Conservation (phyloP, 1,284 basidiomycete genomes). For the Tylopilus sp. region DNA sequence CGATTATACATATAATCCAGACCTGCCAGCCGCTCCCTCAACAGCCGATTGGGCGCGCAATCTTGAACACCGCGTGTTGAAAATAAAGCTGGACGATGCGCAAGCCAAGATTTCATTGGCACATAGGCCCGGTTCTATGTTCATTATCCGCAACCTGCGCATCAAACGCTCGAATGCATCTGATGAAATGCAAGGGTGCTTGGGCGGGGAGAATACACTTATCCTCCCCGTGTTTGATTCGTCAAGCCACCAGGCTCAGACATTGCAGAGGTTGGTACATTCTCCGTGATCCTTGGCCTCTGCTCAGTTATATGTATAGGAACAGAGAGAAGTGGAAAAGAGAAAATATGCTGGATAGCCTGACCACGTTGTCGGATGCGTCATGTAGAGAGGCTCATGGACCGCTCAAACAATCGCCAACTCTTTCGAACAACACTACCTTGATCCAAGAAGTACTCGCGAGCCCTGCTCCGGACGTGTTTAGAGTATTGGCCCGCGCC, state of each 20-base stretch:
- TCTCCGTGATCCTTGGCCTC: neutral
- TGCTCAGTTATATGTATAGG: slow-evolving; percentile 15
- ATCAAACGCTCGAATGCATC: slow-evolving; percentile 33
- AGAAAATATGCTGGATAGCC: slow-evolving; percentile 17
- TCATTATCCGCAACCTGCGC: slow-evolving; percentile 49
- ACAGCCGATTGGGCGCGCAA: slow-evolving; percentile 36
- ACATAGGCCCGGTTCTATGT: slow-evolving; percentile 42
- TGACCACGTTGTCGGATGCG: neutral
- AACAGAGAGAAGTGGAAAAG: slow-evolving; percentile 31
- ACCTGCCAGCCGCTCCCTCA: slow-evolving; percentile 35
- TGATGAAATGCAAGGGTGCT: slow-evolving; percentile 38
- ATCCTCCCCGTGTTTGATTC: slow-evolving; percentile 45
- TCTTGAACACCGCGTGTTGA: slow-evolving; percentile 50
- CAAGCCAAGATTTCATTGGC: slow-evolving; percentile 43
- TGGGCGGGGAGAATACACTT: slow-evolving; percentile 55
- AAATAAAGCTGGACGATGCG: slow-evolving; percentile 46
- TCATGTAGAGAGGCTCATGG: neutral
- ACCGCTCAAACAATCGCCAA: neutral
- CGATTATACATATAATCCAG: slow-evolving; percentile 56
- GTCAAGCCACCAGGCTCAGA: slow-evolving; percentile 30
- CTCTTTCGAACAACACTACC: slow-evolving; percentile 17
- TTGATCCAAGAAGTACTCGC: slow-evolving; percentile 39
- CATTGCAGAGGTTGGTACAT: slow-evolving; percentile 23
- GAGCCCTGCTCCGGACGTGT: slow-evolving; percentile 36
- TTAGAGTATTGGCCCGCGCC: slow-evolving; percentile 46